These are phyloP conservation scores for Chrysoporthe austroafricana DNA, from an alignment of 2,329 filamentous ascomycete genomes.

Conservation along the genomic window DNA sequence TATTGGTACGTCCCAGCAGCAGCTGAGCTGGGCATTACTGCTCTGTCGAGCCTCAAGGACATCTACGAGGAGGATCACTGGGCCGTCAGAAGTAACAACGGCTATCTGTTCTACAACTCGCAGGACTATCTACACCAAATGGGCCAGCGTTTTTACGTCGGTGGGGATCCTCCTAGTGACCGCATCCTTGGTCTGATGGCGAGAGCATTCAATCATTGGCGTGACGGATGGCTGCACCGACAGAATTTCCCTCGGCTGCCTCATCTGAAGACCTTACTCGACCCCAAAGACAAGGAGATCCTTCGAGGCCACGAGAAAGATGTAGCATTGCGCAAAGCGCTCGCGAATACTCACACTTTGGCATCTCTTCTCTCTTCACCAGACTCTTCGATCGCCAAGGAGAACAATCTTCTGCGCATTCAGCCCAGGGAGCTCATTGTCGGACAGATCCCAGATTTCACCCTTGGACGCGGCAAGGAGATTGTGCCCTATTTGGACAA, in stretches of 20 bases:
- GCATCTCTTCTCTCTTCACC: constrained; percentile 9
- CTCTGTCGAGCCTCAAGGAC: background rate
- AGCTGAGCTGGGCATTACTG: constrained; percentile 12
- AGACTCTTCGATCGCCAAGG: background rate
- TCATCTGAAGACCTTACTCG: background rate
- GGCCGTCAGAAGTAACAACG: constrained; percentile 9
- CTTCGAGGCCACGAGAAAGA: background rate
- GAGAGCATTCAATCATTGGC: constrained; percentile 22
- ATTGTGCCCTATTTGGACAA: constrained; percentile 20
- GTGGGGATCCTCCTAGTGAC: constrained; percentile 14
- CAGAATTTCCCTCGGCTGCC: constrained; percentile 16
- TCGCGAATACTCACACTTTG: constrained; percentile 9
- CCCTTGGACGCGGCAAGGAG: constrained; percentile 20
- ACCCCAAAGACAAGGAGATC: constrained; percentile 12
- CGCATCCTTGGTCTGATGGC: constrained; percentile 21
- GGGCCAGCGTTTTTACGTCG: constrained; percentile 11
- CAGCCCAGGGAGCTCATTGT: constrained; percentile 17
- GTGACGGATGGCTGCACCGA: constrained; percentile 17
- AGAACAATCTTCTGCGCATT: constrained; percentile 9
- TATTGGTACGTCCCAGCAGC: constrained; percentile 24
- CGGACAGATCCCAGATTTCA: constrained; percentile 18
- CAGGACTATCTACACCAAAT: constrained; percentile 21
- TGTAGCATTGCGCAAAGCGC: constrained; percentile 6
- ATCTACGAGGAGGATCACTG: constrained; percentile 19
- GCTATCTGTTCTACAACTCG: constrained; percentile 22